phyloP scores from a whole-genome alignment of 768 basidiomycete genomes.

The Paxillus rubicundulus region DNA sequence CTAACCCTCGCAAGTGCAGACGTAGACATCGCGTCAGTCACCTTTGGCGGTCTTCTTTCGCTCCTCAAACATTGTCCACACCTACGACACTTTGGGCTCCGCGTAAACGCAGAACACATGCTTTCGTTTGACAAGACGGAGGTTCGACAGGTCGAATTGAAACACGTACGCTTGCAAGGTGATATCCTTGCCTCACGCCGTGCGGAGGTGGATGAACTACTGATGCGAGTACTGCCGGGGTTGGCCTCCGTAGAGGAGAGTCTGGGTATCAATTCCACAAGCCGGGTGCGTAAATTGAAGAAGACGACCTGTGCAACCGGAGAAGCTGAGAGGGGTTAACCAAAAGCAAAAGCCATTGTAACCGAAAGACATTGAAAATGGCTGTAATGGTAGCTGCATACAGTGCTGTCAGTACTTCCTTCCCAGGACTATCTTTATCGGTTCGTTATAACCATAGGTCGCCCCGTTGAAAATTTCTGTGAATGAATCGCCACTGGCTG shows the following conservation, averaged over 20 bases:
- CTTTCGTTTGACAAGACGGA: constrained; percentile 9
- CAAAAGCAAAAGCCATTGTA: no score
- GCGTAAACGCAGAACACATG: constrained; percentile 16
- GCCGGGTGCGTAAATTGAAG: constrained; percentile 12
- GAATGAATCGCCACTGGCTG: no score
- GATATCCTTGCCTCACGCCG: constrained; percentile 11
- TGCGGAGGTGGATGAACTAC: constrained; percentile 17
- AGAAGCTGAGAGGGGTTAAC: no score
- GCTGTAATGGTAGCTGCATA: neutral
- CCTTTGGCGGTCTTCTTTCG: constrained; percentile 19
- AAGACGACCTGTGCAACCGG: neutral
- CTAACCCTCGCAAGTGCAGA: constrained; percentile 8
- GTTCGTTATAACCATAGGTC: no score
- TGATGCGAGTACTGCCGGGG: constrained; percentile 21
- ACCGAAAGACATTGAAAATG: no score
- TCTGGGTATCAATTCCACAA: constrained; percentile 1
- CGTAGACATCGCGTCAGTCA: constrained; percentile 1
- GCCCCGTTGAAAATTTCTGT: no score
- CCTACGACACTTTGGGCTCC: constrained; percentile 7
- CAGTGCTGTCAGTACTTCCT: no score
- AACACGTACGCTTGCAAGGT: constrained; percentile 17
- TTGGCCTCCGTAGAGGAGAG: constrained; percentile 24
- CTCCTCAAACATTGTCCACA: constrained; percentile 21
- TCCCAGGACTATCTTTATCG: no score
- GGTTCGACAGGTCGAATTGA: constrained; percentile 12